Percentiles rank a stretch among this genome's conserved stretches.
Evolutionary conservation across 2,329 filamentous ascomycete genomes (phyloP).

Genomic region (Exophiala sp.): DNA sequence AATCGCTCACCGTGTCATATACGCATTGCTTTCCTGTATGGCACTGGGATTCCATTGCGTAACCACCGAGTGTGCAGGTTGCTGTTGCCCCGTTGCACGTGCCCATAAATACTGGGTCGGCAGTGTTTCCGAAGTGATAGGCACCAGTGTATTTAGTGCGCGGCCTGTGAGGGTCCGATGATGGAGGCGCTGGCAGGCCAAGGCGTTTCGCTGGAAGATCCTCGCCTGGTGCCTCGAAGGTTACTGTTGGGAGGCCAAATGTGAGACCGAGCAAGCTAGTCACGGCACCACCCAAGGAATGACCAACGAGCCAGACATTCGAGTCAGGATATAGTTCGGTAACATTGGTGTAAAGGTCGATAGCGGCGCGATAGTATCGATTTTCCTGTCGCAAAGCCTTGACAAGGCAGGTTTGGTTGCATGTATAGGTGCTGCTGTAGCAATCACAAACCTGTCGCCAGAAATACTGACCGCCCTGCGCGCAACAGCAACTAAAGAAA

Average conservation of each 20-base stretch:
- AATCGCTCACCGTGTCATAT: slow-evolving; percentile 86
- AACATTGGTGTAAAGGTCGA: slow-evolving; percentile 87
- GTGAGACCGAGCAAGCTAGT: slow-evolving; percentile 84
- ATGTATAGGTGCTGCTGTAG: slow-evolving; percentile 76
- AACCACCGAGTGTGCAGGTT: slow-evolving; percentile 83
- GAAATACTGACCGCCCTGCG: slow-evolving; percentile 80
- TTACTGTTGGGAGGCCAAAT: slow-evolving; percentile 83
- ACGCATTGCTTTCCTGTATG: slow-evolving; percentile 82
- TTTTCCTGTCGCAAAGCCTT: slow-evolving; percentile 72
- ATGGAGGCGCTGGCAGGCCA: slow-evolving; percentile 78
- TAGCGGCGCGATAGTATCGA: slow-evolving; percentile 81
- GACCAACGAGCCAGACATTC: slow-evolving; percentile 82
- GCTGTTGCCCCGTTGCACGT: slow-evolving; percentile 87
- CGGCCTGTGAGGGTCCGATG: slow-evolving; percentile 62
- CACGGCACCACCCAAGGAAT: slow-evolving; percentile 86
- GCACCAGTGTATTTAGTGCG: slow-evolving; percentile 66
- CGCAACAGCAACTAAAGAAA: slow-evolving; percentile 97
- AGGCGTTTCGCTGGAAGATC: slow-evolving; percentile 78
- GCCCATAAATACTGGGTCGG: slow-evolving; percentile 90
- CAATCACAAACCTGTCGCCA: slow-evolving; percentile 94
- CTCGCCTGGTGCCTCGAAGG: slow-evolving; percentile 89
- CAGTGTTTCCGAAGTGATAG: slow-evolving; percentile 91
- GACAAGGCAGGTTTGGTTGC: slow-evolving; percentile 84
- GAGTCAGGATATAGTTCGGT: slow-evolving; percentile 79
- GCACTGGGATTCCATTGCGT: slow-evolving; percentile 88